Evolutionary conservation across 352 stramenopile genomes (phyloP).

Genomic region (Pythium folliculosum): DNA sequence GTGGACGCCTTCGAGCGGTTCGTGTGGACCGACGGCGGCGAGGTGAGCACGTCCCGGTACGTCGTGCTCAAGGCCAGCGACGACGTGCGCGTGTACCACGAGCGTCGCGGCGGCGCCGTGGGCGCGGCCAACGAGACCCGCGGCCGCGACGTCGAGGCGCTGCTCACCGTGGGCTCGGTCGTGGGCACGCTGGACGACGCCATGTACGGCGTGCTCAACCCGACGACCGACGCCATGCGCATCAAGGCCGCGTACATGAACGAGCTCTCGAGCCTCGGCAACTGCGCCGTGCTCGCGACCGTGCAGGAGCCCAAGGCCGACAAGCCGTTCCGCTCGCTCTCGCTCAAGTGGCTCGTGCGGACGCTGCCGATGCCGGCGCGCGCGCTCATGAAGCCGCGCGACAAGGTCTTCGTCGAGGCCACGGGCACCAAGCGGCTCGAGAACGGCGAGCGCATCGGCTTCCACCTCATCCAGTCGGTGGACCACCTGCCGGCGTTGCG

Average conservation of each 20-base stretch:
- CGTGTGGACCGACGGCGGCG: conserved; percentile 11
- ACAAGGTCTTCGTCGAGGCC: conserved; percentile 59
- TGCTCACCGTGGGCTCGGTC: conserved; percentile 27
- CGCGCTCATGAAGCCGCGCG: conserved; percentile 48
- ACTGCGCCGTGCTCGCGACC: conserved; percentile 47
- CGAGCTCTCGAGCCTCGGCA: conserved; percentile 33
- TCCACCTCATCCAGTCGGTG: conserved; percentile 60
- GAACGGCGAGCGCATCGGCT: conserved; percentile 51
- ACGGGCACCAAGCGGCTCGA: conserved; percentile 39
- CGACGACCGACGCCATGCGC: conserved; percentile 28
- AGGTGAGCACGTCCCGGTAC: conserved; percentile 23
- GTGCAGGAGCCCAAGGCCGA: conserved; percentile 43
- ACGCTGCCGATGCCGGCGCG: conserved; percentile 28
- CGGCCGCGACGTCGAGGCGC: conserved; percentile 10
- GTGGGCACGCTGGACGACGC: conserved; percentile 28
- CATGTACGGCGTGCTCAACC: conserved; percentile 27
- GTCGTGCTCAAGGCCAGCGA: conserved; percentile 19
- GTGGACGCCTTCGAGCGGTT: conserved; percentile 21
- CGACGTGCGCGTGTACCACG: conserved; percentile 30
- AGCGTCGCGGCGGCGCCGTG: conserved; percentile 12
- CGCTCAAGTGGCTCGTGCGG: conserved; percentile 30
- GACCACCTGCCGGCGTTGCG: conserved; percentile 17
- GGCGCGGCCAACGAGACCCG: background rate
- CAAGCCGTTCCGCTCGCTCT: conserved; percentile 47
- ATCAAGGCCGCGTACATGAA: conserved; percentile 34